These are phyloP conservation scores for Globisporangium perplexum DNA, from an alignment of 352 stramenopile species.

Conservation along the genomic window DNA sequence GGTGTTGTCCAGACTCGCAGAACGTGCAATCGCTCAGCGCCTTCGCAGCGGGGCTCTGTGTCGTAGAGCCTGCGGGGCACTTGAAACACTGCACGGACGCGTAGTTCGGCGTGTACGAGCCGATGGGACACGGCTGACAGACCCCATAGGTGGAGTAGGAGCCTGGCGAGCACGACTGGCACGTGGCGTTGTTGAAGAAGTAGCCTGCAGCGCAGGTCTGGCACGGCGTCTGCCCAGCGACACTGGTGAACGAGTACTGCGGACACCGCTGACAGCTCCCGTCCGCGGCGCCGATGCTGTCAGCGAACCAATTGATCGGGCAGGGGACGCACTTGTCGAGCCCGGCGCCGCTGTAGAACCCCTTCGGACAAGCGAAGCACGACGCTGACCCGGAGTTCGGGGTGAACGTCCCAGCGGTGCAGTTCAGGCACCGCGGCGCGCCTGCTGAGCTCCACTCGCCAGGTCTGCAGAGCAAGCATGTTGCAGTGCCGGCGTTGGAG, in stretches of 20 bases:
- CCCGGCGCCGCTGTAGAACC: slow-evolving; percentile 50
- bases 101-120: slow-evolving; percentile 22
- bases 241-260: slow-evolving; percentile 27
- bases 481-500: slow-evolving; percentile 31
- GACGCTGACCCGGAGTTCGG: slow-evolving; percentile 26
- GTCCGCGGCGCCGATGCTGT: slow-evolving; percentile 11
- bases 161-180: slow-evolving; percentile 30
- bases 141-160: slow-evolving; percentile 30
- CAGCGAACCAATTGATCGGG: slow-evolving; percentile 43
- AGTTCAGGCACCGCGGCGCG: slow-evolving; percentile 30
- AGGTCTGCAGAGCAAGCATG: slow-evolving; percentile 30
- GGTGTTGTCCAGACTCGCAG: slow-evolving; percentile 25
- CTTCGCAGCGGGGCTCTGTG: slow-evolving; percentile 14
- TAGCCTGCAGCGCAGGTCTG: slow-evolving; percentile 23
- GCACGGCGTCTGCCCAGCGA: slow-evolving; percentile 26
- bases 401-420: slow-evolving; percentile 37
- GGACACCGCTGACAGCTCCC: slow-evolving; percentile 29
- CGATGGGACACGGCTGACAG: slow-evolving; percentile 39
- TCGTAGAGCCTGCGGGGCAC: slow-evolving; percentile 35
- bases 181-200: slow-evolving; percentile 16
- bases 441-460: slow-evolving; percentile 38
- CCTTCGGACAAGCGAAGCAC: slow-evolving; percentile 48
- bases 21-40: slow-evolving; percentile 22
- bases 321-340: slow-evolving; percentile 31
- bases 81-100: slow-evolving; percentile 19